Percentiles rank a stretch among this genome's conserved stretches.
These are phyloP conservation scores for Ustilago bromivora DNA, from an alignment of 1,284 basidiomycete genomes.

Conservation along the genomic window DNA sequence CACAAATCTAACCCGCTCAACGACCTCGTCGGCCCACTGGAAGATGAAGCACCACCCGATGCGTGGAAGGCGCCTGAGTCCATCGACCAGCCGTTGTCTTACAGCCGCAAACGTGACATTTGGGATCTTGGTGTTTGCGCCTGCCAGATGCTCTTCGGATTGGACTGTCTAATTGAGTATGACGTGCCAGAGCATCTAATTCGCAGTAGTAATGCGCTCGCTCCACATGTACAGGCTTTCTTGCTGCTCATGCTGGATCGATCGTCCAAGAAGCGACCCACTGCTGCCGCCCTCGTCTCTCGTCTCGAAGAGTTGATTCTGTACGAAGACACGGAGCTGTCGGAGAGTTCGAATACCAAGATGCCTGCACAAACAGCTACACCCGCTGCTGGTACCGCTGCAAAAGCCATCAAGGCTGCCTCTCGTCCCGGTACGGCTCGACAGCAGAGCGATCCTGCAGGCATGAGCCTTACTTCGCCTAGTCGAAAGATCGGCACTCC, in stretches of 20 bases:
- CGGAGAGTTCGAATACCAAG: conserved; percentile 35
- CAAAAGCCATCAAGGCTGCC: conserved; percentile 19
- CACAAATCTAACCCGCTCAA: conserved; percentile 63
- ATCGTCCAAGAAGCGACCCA: conserved; percentile 54
- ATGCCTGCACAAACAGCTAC: conserved; percentile 16
- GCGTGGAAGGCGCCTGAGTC: conserved; percentile 65
- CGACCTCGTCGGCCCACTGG: conserved; percentile 23
- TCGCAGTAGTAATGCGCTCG: conserved; percentile 21
- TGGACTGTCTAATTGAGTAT: conserved; percentile 44
- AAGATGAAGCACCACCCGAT: conserved; percentile 36
- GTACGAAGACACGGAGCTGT: conserved; percentile 53
- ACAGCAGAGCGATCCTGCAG: conserved; percentile 18
- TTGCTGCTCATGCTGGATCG: conserved; percentile 57
- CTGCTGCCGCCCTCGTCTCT: conserved; percentile 42
- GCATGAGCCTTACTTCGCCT: conserved; percentile 14
- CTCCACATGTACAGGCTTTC: conserved; percentile 45
- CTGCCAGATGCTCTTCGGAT: conserved; percentile 67
- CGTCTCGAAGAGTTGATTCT: conserved; percentile 61
- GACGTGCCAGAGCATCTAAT: conserved; percentile 54
- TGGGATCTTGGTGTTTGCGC: conserved; percentile 66
- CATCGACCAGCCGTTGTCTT: conserved; percentile 54
- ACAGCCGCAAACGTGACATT: conserved; percentile 64
- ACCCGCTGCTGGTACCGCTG: conserved; percentile 7
- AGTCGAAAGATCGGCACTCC: conserved; percentile 19
- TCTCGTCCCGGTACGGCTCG: conserved; percentile 30